Base-by-base conservation (phyloP, 495 filamentous ascomycete species). In the Poronia punctata region DNA sequence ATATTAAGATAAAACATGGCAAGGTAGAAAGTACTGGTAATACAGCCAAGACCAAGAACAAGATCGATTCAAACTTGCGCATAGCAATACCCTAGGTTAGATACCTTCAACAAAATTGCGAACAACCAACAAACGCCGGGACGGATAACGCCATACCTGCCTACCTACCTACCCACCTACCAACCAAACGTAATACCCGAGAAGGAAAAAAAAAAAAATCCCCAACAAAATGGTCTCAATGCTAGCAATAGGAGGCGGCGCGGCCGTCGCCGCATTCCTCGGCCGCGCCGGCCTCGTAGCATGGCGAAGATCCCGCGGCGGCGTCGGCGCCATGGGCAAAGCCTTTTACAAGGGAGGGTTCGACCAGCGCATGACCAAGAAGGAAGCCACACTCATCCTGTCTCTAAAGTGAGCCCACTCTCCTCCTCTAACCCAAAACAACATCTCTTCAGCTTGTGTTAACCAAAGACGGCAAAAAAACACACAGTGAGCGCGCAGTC, bases 271-370 rank as follows among this genome's bases (percentile, higher is more conserved):
- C 5, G 85, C 84, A 26, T 90, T 90, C 55, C 61, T 89, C 48
- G 84, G 90, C 52, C 83, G 92, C 49, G 88, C 93, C 47, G 92
- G 90, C 37, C 71, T 93, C 8, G 82, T 95, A 35, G 92, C 93
- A 38, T 75, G 87, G 54, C 83, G 88, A 31, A 79, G 85, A 40
- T 96, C 82, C 38, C 74, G 80, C 46, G 86, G 84, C 55, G 81
- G 82, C 52, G 71, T 82, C 41, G 79, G 79, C 45, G 75, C 77
- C n/a, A 62, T 95, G 40, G 90, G 92, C 45, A 85, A 85, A 62
- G 79, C 85, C 21, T 99, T 84, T 60, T 97, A 95, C 72, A 97
- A 95, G 65, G 92, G 92, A 53, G 92, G 92, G 22, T 99, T 99
- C 60, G 92, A 97, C 69, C 74, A 80, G 27, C 82, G 78, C 53